Evolutionary conservation across 2,329 filamentous ascomycete genomes (phyloP).

Genomic region (Hypoxylon sp.): DNA sequence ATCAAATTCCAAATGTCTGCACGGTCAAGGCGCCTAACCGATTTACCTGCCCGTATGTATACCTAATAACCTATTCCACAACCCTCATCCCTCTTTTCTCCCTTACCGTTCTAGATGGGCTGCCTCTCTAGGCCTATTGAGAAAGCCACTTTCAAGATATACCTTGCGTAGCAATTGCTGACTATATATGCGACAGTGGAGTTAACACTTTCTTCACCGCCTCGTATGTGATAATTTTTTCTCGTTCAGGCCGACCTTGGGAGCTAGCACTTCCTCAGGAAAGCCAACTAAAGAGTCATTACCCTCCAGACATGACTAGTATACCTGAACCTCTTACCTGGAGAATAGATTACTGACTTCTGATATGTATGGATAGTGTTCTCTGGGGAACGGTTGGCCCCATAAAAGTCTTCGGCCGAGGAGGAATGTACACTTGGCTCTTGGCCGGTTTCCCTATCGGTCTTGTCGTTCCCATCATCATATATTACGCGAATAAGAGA

Average conservation of each 20-base stretch:
- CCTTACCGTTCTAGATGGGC: background rate
- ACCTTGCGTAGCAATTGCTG: background rate
- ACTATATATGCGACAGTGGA: conserved; percentile 46
- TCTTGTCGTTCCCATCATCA: conserved; percentile 51
- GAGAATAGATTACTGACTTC: background rate
- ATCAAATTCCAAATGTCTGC: conserved; percentile 65
- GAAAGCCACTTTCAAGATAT: background rate
- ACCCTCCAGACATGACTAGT: background rate
- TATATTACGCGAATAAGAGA: conserved; percentile 53
- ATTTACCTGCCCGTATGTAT: conserved; percentile 62
- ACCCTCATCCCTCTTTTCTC: background rate
- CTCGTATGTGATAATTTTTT: conserved; percentile 17
- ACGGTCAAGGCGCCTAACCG: conserved; percentile 63
- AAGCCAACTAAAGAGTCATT: background rate
- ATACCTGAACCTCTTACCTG: background rate
- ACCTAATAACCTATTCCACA: background rate
- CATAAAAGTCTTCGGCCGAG: conserved; percentile 56
- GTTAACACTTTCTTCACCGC: conserved; percentile 71
- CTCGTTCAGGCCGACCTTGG: background rate
- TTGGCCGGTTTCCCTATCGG: conserved; percentile 56
- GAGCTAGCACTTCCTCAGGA: background rate
- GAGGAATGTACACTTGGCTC: conserved; percentile 55
- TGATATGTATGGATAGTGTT: conserved; percentile 43
- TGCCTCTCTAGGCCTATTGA: background rate
- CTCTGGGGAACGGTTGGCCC: conserved; percentile 61